Evolutionary conservation across 768 basidiomycete species (phyloP).

Genomic region (Xerocomellus chrysenteron): DNA sequence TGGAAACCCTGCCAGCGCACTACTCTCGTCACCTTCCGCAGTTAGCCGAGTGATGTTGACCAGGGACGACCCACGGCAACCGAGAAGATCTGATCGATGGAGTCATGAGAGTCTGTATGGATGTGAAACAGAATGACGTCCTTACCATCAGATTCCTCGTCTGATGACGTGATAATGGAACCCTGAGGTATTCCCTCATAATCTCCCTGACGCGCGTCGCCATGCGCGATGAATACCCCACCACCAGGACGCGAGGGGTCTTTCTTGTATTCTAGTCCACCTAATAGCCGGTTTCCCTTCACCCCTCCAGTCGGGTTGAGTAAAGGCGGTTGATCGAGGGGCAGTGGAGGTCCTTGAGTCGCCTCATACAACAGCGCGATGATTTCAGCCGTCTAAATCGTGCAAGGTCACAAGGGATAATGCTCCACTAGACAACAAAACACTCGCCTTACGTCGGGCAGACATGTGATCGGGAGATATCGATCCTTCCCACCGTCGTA

Average conservation of each 20-base stretch:
- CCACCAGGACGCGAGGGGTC: slow-evolving; percentile 83
- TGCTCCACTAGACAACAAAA: neutral
- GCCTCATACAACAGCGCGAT: slow-evolving; percentile 90
- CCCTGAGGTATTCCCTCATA: slow-evolving; percentile 58
- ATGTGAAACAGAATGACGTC: slow-evolving; percentile 18
- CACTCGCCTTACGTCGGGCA: slow-evolving; percentile 78
- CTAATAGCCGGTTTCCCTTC: slow-evolving; percentile 51
- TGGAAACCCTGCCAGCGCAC: slow-evolving; percentile 26
- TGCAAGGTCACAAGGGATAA: neutral
- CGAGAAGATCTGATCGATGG: slow-evolving; percentile 12
- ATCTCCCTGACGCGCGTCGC: slow-evolving; percentile 44
- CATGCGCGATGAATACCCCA: slow-evolving; percentile 75
- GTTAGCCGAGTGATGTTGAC: slow-evolving; percentile 56
- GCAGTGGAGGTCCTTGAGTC: slow-evolving; percentile 70
- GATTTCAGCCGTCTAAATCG: slow-evolving; percentile 79
- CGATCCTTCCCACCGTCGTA: slow-evolving; percentile 83
- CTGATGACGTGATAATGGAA: slow-evolving; percentile 49
- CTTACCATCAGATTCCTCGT: slow-evolving; percentile 55
- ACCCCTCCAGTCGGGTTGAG: slow-evolving; percentile 81
- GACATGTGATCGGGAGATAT: slow-evolving; percentile 94
- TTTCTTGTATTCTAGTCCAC: slow-evolving; percentile 67
- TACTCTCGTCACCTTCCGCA: slow-evolving; percentile 28
- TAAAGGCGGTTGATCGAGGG: slow-evolving; percentile 54
- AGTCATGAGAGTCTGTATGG: neutral
- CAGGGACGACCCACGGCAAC: slow-evolving; percentile 39